phyloP scores from a whole-genome alignment of 176 grass and related monocot species.

The Puccinellia tenuiflora region DNA sequence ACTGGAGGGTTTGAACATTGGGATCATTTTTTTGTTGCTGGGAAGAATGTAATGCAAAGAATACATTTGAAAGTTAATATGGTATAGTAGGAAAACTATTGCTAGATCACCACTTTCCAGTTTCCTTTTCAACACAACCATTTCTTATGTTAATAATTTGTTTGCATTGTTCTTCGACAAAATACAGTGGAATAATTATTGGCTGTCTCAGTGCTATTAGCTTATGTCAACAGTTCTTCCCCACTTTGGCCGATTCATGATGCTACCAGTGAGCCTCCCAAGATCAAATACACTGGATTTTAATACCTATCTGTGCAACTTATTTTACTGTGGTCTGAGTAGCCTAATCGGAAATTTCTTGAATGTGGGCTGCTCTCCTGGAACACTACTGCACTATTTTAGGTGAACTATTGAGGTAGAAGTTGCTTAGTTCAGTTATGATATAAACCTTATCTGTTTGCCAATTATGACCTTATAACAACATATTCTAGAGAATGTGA shows the following conservation, averaged over 20 bases:
- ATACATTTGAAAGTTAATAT: background rate
- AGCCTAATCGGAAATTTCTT: background rate
- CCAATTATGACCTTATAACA: background rate
- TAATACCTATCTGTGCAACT: background rate
- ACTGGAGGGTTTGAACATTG: background rate
- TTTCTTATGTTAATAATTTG: background rate
- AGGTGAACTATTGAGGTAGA: background rate
- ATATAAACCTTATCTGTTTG: background rate
- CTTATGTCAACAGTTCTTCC: background rate
- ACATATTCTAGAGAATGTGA: background rate
- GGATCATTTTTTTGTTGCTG: background rate
- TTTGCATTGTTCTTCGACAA: background rate
- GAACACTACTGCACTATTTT: background rate
- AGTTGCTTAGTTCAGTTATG: background rate
- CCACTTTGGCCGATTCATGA: background rate
- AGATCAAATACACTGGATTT: background rate
- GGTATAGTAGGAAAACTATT: background rate
- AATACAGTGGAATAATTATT: background rate
- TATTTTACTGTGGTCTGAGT: background rate
- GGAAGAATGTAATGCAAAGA: background rate
- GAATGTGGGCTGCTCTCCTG: background rate
- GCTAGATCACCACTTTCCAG: background rate
- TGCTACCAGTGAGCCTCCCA: background rate
- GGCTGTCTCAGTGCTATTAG: background rate
- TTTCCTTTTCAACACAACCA: background rate